These are phyloP conservation scores for Podila clonocystis DNA, from an alignment of 192 early-diverging fungal genomes.

Conservation along the genomic window DNA sequence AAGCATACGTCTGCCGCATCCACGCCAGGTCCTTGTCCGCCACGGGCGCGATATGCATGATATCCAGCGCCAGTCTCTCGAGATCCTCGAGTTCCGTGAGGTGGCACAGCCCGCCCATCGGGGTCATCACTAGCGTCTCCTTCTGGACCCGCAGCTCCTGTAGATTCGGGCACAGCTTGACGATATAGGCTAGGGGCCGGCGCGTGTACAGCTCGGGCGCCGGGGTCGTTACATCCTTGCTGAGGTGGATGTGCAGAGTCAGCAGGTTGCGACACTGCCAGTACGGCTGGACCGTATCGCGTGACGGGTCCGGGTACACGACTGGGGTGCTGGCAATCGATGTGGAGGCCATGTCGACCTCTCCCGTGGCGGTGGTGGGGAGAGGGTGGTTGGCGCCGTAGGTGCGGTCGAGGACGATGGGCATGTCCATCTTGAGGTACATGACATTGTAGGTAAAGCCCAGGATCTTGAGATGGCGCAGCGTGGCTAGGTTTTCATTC, in stretches of 20 bases:
- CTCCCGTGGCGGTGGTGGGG: too few relatives aligned
- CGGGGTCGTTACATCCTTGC: neutral
- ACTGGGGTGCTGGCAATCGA: too few relatives aligned
- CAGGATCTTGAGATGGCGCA: constrained; percentile 1
- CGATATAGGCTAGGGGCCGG: neutral
- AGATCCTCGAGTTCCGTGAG: neutral
- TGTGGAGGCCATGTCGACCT: too few relatives aligned
- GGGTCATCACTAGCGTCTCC: neutral
- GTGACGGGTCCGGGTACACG: neutral
- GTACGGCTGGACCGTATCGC: neutral
- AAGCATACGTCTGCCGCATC: neutral
- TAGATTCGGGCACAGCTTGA: neutral
- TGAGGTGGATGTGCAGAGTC: neutral
- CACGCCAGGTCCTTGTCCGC: neutral
- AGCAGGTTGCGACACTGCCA: neutral
- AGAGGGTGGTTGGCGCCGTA: too few relatives aligned
- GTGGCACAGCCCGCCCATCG: neutral
- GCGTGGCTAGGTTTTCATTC: neutral
- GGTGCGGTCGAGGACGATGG: neutral
- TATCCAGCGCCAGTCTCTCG: neutral
- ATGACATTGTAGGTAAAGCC: neutral
- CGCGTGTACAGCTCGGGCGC: neutral
- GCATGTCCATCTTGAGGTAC: neutral
- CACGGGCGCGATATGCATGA: neutral
- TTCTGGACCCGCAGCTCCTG: neutral